Evolutionary conservation across 768 basidiomycete genomes (phyloP), one percentile per base, ranked within the genome.

Genomic region (Trichaptum fuscoviolaceum): DNA sequence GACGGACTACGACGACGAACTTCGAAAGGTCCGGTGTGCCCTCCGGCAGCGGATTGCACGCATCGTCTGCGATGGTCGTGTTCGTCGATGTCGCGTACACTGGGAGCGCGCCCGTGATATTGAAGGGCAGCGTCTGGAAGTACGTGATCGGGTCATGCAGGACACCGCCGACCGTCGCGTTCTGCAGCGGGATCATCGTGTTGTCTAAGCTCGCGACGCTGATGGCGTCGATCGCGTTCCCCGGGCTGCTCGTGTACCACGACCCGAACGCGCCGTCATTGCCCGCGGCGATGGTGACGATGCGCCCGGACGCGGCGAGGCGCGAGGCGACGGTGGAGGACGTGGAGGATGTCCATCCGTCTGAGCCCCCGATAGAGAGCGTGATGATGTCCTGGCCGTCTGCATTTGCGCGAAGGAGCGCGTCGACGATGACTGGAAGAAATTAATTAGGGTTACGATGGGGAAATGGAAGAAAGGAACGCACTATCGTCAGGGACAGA

Each of bases 281-380:
- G 57, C 88, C 89, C 8, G 87, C 86, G 30, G 87, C 83, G 42
- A 87, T 84, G 15, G 85, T 87, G 57, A 91, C 84, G 62, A 88
- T 80, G 69, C 80, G 85, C 7, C 90, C 89, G 24, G 76, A 75
- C 4, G 75, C 78, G 1, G 85, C 83, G 57, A 91, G 82, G 60
- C 87, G 77, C 70, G 83, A 85, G 0, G 87, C 84, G 4, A 90
- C 79, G 1, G 88, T 86, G 10, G 84, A 71, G 60, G 77, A 74
- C 9, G 83, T 75, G 26, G 80, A 79, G 70, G 85, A 83, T 1
- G 87, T 86, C 89, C 89, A 92, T 2, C 87, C 88, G 67, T 83
- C 80, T 2, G 81, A 68, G 17, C 85, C 84, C 35, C 88, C 88
- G 5, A 91, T 74, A 20, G 87, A 88, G 69, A 91, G 75, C 3